Evolutionary conservation across 1,284 basidiomycete genomes (phyloP), one percentile per base, ranked within the genome.

Genomic region (Rhodotorula sp.): DNA sequence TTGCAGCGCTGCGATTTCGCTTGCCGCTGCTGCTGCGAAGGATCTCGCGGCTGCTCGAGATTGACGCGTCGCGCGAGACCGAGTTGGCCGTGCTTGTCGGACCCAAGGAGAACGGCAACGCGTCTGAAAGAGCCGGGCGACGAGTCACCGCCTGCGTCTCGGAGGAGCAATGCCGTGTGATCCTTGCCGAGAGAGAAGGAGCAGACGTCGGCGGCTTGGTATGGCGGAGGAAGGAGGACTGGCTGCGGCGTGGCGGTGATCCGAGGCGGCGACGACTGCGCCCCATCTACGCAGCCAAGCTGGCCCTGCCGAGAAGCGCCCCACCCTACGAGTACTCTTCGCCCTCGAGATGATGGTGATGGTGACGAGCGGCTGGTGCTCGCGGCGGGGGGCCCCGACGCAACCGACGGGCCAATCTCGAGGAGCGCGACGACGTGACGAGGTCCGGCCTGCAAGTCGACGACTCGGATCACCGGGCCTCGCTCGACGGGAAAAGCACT

Each of bases 241-340:
- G 86, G 82, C 59, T 85, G 71, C 15, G 66, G 55, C 0, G 2
- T 17, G 0, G 49, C 4, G 15, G 33, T 51, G n/a, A 48, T 18
- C 10, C 45, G 60, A 6, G 67, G 67, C 26, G 55, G 45, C 6
- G 63, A 15, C 5, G 7, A 22, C 3, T 26, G 3, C 2, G 60
- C 49, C 6, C 29, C 20, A 6, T 53, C 0, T 20, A 10, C 17
- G 1, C 78, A 54, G 29, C 89, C 89, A 1, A 92, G 84, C 76
- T 93, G 91, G 3, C 91, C 91, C 76, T 93, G 91, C 54, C 93
- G 83, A 33, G 86, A 85, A 6, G 87, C 84, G 7, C 93, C 93
- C 93, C 93, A 95, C 4, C 92, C 93, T 1, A 88, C 81, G 18
- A 90, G 73, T 74, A 22, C 62, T 7, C 37, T 5, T 10, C 14